Evolutionary conservation across 1,139 yeast species (phyloP), one percentile per base, ranked within the genome.

Genomic region (Geotrichum restrictum): DNA sequence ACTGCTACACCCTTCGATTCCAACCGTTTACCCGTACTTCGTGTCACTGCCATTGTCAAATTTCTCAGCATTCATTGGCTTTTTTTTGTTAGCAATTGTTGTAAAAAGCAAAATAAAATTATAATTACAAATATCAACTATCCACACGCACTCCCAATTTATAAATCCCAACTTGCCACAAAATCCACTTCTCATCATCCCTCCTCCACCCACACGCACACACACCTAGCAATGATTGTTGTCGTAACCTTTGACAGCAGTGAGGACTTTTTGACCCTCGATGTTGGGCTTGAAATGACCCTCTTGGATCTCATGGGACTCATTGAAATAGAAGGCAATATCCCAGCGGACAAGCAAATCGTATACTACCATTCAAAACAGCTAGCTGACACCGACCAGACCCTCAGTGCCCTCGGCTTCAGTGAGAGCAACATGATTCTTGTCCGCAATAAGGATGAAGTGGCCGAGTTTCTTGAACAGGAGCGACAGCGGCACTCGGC

Each of bases 271-370:
- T 54, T 70, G 21, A 66, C 78, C 1, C 76, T 81, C 0, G 89
- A 84, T 52, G 75, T 84, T 2, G 80, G 89, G 1, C 79, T 73
- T 1, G 84, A 84, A 18, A 78, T 89, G 73, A 65, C 80, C 0
- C 66, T 88, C 7, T 76, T 68, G 13, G 96, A 89, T 65, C 78
- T 91, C 61, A 76, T 80, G 56, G 95, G 95, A 0, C 83, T 85
- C 59, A 67, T 91, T 5, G 88, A 83, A 59, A 83, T 88, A 1
- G 96, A 89, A 63, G 78, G 88, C 19, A 77, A 74, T 22, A 75
- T 84, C 36, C 73, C 74, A 5, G 73, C 80, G 2, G 57, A 60
- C 0, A 62, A 70, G 21, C 87, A 83, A 63, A 67, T 75, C 13
- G 62, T 86, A 49, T 66, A 73, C 31, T 74, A 72, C 60, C 74